A percentile compares a stretch with the other conserved stretches of the same genome.
These are phyloP conservation scores for Priceomyces medius DNA, from an alignment of 805 yeast genomes.

Conservation along the genomic window DNA sequence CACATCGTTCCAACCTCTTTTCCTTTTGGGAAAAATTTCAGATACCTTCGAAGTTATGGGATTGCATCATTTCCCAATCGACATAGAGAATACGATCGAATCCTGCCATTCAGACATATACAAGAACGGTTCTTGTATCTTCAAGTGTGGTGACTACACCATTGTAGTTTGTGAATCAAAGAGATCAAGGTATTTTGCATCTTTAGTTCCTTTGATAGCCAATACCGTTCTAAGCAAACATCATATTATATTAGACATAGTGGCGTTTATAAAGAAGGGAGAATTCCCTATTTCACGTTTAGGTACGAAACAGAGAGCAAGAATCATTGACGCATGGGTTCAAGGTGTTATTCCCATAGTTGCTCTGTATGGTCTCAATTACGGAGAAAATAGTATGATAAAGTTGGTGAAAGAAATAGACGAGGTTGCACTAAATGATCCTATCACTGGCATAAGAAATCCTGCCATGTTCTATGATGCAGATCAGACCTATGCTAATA, in stretches of 20 bases:
- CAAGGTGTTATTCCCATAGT: slow-evolving; percentile 44
- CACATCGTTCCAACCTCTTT: slow-evolving; percentile 67
- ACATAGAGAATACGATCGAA: slow-evolving; percentile 60
- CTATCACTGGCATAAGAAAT: slow-evolving; percentile 38
- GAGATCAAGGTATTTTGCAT: slow-evolving; percentile 53
- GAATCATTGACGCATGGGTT: slow-evolving; percentile 56
- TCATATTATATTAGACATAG: slow-evolving; percentile 78
- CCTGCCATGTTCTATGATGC: slow-evolving; percentile 43
- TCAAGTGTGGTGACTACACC: slow-evolving; percentile 79
- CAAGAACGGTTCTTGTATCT: slow-evolving; percentile 61
- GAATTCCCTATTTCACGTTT: slow-evolving; percentile 68
- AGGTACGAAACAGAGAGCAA: slow-evolving; percentile 74
- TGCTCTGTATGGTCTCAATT: slow-evolving; percentile 51
- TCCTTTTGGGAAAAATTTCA: slow-evolving; percentile 77
- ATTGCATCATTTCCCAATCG: slow-evolving; percentile 83
- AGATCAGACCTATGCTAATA: slow-evolving; percentile 17
- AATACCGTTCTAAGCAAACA: slow-evolving; percentile 77
- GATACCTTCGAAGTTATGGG: slow-evolving; percentile 92
- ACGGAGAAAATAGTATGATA: slow-evolving; percentile 65
- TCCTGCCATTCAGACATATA: slow-evolving; percentile 54
- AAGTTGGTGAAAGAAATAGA: slow-evolving; percentile 58
- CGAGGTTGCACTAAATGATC: slow-evolving; percentile 37
- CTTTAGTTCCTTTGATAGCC: slow-evolving; percentile 80
- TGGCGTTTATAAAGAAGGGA: slow-evolving; percentile 69
- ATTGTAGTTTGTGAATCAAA: slow-evolving; percentile 70